Percentiles rank a stretch among this genome's conserved stretches.
Conservation (phyloP, 1,284 basidiomycete species). For the Kwoniella shivajii region DNA sequence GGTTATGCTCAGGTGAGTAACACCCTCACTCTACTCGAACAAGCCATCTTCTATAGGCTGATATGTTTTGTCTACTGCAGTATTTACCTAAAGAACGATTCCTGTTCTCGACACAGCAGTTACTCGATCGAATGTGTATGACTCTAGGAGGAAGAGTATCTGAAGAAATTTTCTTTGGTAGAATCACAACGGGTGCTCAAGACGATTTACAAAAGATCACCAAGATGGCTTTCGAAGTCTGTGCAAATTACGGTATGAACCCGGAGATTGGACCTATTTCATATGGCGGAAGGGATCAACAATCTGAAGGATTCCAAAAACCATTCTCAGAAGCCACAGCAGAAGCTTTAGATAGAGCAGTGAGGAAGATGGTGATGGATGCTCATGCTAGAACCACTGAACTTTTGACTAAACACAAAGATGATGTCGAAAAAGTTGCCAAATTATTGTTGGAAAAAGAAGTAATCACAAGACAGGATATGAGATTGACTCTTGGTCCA, state of each 20-base stretch:
- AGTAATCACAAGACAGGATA: conserved; percentile 75
- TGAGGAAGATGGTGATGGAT: conserved; percentile 90
- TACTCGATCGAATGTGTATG: conserved; percentile 96
- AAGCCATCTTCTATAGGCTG: not conserved
- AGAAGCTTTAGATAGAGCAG: conserved; percentile 83
- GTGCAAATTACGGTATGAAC: conserved; percentile 96
- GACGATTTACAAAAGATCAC: conserved; percentile 98
- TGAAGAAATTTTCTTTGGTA: conserved; percentile 96
- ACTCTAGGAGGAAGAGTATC: conserved; percentile 97
- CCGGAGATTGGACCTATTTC: conserved; percentile 90
- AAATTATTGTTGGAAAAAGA: conserved; percentile 88
- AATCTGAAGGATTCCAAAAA: conserved; percentile 90
- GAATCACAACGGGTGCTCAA: conserved; percentile 96
- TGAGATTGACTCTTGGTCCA: conserved; percentile 44
- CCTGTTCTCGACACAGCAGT: conserved; percentile 91
- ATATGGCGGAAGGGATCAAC: conserved; percentile 81
- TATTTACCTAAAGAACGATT: conserved; percentile 96
- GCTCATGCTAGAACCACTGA: conserved; percentile 84
- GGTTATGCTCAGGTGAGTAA: conserved; percentile 85
- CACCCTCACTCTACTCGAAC: not conserved
- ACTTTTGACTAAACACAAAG: conserved; percentile 77
- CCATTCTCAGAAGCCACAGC: conserved; percentile 98
- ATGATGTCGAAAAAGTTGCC: conserved; percentile 93
- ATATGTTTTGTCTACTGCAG: conserved; percentile 53
- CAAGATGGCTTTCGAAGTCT: conserved; percentile 91